Conservation (phyloP, 2,329 filamentous ascomycete species). For the Microcera coccophila region DNA sequence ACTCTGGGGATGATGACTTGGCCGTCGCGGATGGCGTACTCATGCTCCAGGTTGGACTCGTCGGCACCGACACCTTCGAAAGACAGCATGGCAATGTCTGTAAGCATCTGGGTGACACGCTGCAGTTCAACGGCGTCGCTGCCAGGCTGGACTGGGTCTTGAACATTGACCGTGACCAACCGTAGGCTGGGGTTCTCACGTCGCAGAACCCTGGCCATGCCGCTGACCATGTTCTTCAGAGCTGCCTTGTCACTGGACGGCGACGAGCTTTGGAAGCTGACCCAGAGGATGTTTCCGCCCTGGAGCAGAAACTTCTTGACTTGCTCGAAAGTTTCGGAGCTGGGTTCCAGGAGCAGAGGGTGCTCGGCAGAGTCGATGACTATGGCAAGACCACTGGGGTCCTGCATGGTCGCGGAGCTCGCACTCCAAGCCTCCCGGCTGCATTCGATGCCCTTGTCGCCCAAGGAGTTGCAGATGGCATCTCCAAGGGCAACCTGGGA, state of each 20-base stretch:
- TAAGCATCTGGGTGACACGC: background rate
- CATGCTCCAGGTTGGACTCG: slow-evolving; percentile 3
- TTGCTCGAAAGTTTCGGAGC: slow-evolving; percentile 5
- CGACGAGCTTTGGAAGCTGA: slow-evolving; percentile 8
- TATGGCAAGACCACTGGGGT: background rate
- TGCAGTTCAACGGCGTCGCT: background rate
- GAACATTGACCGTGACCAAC: slow-evolving; percentile 17
- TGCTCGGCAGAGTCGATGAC: background rate
- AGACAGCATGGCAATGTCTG: background rate
- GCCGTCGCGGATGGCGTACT: slow-evolving; percentile 10
- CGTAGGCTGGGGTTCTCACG: slow-evolving; percentile 16
- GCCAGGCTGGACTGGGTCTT: slow-evolving; percentile 9
- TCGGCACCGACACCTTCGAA: background rate
- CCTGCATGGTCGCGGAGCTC: background rate
- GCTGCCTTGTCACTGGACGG: slow-evolving; percentile 3
- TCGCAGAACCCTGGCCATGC: slow-evolving; percentile 18
- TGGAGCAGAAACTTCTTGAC: slow-evolving; percentile 7
- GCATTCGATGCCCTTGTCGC: background rate
- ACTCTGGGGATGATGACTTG: slow-evolving; percentile 12
- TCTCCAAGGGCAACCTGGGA: background rate
- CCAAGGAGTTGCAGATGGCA: background rate
- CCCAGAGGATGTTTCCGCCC: slow-evolving; percentile 4
- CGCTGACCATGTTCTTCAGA: slow-evolving; percentile 17
- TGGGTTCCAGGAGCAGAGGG: slow-evolving; percentile 5
- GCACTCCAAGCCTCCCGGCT: background rate